Evolutionary conservation across 345 rosid genomes (phyloP).

Genomic region (Eucalyptus virginea): DNA sequence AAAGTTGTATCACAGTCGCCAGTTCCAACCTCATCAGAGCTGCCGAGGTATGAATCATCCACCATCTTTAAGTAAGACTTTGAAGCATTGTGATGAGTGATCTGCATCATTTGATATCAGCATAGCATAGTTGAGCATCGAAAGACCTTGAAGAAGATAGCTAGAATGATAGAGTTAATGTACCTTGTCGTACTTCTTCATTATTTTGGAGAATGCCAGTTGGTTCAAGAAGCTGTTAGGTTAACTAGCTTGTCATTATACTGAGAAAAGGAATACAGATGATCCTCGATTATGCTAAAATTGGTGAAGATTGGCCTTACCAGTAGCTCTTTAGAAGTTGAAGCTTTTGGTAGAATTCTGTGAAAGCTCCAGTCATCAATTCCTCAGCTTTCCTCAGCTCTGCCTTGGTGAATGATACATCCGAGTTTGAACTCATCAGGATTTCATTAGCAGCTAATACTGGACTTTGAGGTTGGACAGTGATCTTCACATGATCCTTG

Average conservation of each 20-base stretch:
- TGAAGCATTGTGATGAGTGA: slow-evolving; percentile 39
- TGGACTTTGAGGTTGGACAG: slow-evolving; percentile 31
- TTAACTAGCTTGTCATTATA: background rate
- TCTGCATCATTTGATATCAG: slow-evolving; percentile 5
- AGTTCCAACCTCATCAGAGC: slow-evolving; percentile 58
- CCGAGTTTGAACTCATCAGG: slow-evolving; percentile 38
- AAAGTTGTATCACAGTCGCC: background rate
- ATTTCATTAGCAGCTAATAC: slow-evolving; percentile 40
- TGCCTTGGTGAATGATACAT: slow-evolving; percentile 35
- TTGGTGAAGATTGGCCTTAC: slow-evolving; percentile 7
- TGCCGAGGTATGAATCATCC: slow-evolving; percentile 51
- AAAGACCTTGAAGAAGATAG: background rate
- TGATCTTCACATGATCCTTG: slow-evolving; percentile 17
- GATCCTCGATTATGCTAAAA: slow-evolving; percentile 21
- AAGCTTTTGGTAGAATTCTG: slow-evolving; percentile 65
- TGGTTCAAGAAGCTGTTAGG: slow-evolving; percentile 55
- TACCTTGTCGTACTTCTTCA: slow-evolving; percentile 92
- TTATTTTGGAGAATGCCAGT: slow-evolving; percentile 65
- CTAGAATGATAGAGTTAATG: background rate
- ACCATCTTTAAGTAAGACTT: slow-evolving; percentile 48
- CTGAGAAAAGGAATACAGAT: background rate
- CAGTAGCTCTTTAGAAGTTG: slow-evolving; percentile 46
- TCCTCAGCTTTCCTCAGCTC: slow-evolving; percentile 44
- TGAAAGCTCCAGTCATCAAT: slow-evolving; percentile 25
- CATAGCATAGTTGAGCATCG: background rate